Base-by-base conservation (phyloP, 108 stramenopile species). In the Mediolabrus comicus region DNA sequence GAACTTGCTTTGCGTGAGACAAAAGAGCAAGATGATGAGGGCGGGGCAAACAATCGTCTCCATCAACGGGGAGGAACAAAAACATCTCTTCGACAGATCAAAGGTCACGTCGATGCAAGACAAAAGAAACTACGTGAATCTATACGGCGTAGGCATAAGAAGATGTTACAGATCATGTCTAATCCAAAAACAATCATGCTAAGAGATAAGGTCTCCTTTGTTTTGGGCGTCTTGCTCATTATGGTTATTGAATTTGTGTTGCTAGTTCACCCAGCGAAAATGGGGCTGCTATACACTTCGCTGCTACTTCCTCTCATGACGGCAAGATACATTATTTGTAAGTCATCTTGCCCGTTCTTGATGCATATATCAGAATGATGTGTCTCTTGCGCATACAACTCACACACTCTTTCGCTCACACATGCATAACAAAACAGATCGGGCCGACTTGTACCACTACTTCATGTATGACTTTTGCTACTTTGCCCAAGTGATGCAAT, bases 381-480 rank as follows among this genome's bases (percentile, higher is more conserved):
- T n/a, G n/a, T n/a, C n/a, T n/a, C n/a, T n/a, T n/a, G n/a, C n/a
- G n/a, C n/a, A n/a, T n/a, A n/a, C n/a, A n/a, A n/a, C n/a, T n/a
- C n/a, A n/a, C n/a, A n/a, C n/a, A n/a, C n/a, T n/a, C n/a, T n/a
- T n/a, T n/a, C n/a, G n/a, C n/a, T n/a, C n/a, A n/a, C n/a, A n/a
- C n/a, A n/a, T 43, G n/a, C n/a, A n/a, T n/a, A n/a, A n/a, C n/a
- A n/a, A n/a, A n/a, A n/a, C n/a, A n/a, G n/a, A 81, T 38, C 62
- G 75, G 14, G 65, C 70, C 13, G 75, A 76, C 22, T 34, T 66
- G 22, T 70, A 61, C 19, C 80, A 81, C 56, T 81, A 81, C 75
- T 81, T 77, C 63, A 76, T 81, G 80, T 81, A 81, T 28, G 80
- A 81, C 51, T 80, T 83, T 54, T 83, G 82, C 39, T 83, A 76